phyloP scores from a whole-genome alignment of 1,284 basidiomycete genomes.

The Sporisorium iseilematis-ciliati region DNA sequence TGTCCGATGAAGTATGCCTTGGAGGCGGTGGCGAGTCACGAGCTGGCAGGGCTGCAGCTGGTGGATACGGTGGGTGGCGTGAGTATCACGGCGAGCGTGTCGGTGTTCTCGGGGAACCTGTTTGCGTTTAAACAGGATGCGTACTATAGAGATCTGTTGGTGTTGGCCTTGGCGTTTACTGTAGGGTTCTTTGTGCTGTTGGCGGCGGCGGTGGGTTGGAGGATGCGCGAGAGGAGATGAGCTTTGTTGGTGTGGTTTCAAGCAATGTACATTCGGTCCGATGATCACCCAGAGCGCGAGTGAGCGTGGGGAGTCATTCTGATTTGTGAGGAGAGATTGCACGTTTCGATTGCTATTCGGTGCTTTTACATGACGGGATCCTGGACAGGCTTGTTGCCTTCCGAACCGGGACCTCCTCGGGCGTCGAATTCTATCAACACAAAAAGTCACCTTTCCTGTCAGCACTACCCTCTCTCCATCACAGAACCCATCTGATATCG shows the following conservation, averaged over 20 bases:
- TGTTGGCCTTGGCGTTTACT: constrained; percentile 53
- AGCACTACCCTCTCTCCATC: not conserved
- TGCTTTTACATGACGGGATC: constrained; percentile 44
- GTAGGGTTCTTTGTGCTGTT: constrained; percentile 48
- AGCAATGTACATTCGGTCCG: too few species aligned
- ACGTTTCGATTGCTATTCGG: not conserved
- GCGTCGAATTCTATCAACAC: constrained; percentile 48
- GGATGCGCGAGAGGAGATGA: constrained; percentile 47
- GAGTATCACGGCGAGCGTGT: constrained; percentile 29
- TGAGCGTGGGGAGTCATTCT: too few species aligned
- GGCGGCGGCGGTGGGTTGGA: constrained; percentile 31
- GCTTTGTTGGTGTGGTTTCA: not conserved
- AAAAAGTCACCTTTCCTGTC: not conserved
- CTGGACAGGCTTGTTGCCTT: constrained; percentile 52
- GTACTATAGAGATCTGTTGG: constrained; percentile 58
- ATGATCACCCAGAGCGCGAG: too few species aligned
- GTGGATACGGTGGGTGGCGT: constrained; percentile 48
- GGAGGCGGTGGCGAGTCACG: constrained; percentile 57
- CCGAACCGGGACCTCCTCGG: constrained; percentile 55
- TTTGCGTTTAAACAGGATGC: constrained; percentile 52
- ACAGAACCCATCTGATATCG: too few species aligned
- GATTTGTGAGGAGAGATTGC: not conserved
- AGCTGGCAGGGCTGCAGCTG: constrained; percentile 50
- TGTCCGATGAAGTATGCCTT: constrained; percentile 59
- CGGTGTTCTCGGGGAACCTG: constrained; percentile 46